Percentiles rank a stretch among this genome's conserved stretches.
phyloP scores from a whole-genome alignment of 345 rosid genomes.

The Eucalyptus tenuipes region DNA sequence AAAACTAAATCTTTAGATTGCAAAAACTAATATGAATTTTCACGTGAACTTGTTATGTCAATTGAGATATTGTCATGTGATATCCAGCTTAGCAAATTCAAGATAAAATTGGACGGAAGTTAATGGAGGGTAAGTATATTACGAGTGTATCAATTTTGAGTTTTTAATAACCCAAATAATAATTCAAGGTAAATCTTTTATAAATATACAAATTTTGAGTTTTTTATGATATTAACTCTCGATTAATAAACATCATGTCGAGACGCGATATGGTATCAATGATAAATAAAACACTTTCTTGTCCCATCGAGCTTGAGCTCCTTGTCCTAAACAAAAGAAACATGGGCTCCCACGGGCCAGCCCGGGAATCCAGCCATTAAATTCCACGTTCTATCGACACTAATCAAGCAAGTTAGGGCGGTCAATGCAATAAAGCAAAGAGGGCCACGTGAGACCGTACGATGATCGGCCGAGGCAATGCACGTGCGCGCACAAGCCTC shows the following conservation, averaged over 20 bases:
- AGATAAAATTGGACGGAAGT: fast-evolving
- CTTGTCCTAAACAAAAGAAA: not conserved
- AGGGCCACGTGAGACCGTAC: not conserved
- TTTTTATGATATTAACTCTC: not conserved
- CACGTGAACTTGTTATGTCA: too few relatives aligned
- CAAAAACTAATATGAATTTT: too few relatives aligned
- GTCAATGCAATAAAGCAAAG: not conserved
- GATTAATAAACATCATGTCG: not conserved
- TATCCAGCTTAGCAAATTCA: fast-evolving
- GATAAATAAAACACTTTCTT: too few relatives aligned
- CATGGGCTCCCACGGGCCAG: not conserved
- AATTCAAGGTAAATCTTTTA: too few relatives aligned
- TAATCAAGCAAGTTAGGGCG: not conserved
- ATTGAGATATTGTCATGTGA: too few relatives aligned
- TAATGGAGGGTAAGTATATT: too few relatives aligned
- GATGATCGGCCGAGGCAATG: not conserved
- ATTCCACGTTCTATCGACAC: not conserved
- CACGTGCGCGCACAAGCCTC: not conserved
- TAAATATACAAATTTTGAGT: fast-evolving
- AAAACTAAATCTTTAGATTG: too few relatives aligned
- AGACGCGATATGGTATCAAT: not conserved
- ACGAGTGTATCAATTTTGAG: fast-evolving
- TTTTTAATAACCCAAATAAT: too few relatives aligned
- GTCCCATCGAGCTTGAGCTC: not conserved
- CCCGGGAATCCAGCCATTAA: not conserved